Conservation (phyloP, 1,139 yeast genomes). For the Kazachstania sp. region DNA sequence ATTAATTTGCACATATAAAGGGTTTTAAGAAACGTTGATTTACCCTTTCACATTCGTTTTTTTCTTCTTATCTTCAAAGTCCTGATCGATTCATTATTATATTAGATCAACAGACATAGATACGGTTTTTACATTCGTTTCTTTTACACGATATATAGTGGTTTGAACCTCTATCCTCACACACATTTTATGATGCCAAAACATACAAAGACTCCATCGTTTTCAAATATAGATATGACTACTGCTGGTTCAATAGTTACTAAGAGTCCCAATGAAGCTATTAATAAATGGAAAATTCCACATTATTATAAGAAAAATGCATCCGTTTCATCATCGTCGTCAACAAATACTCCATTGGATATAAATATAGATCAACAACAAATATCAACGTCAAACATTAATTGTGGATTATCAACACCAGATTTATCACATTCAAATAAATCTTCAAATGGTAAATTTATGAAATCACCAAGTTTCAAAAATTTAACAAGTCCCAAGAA, state of each 20-base stretch:
- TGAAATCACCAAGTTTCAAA: constrained; percentile 14
- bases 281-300: constrained; percentile 30
- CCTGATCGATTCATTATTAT: too few relatives aligned
- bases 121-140: too few relatives aligned
- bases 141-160: too few relatives aligned
- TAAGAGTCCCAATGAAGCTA: constrained; percentile 18
- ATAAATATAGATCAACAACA: background rate
- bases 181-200: background rate
- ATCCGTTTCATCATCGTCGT: background rate
- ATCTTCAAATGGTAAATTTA: background rate
- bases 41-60: too few relatives aligned
- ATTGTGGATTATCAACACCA: background rate
- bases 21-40: too few relatives aligned
- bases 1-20: too few relatives aligned
- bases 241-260: constrained; percentile 1
- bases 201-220: background rate
- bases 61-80: too few relatives aligned
- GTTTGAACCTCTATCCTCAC: too few relatives aligned
- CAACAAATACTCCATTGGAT: background rate
- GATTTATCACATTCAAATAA: background rate
- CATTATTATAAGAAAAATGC: constrained; percentile 25
- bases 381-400: background rate
- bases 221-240: background rate
- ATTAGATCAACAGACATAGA: too few relatives aligned
- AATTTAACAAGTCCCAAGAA: constrained; percentile 26